Base-by-base conservation (phyloP, 1,284 basidiomycete species). In the Anthracocystis setariae region DNA sequence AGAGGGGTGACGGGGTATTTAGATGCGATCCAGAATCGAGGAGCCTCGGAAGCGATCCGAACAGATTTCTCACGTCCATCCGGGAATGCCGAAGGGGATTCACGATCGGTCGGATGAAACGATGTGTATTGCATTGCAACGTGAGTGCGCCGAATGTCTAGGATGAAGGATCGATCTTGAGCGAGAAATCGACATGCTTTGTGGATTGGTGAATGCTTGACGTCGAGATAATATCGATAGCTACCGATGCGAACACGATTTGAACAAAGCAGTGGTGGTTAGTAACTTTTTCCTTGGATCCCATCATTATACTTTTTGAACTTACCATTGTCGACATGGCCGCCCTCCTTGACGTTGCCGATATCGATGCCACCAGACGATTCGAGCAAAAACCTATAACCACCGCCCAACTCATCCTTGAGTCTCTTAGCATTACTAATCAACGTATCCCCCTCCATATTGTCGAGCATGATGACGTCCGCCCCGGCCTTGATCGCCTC, bases 401-500 rank as follows among this genome's bases (percentile, higher is more conserved):
- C 33, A 0, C 37, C 21, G 21, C 46, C 45, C 13, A 64, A 61
- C 18, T 80, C 67, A 3, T 52, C 40, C 52, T 76, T 78, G 24
- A 82, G 55, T 43, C 38, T 46, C 9, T 59, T 62, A 0, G 80
- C 80, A 25, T 73, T 74, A 23, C 48, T 29, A 45, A 81, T 70
- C 8, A 82, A 70, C 42, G 66, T 65, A 10, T 76, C 58, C 13
- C 80, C 80, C 12, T 66, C 69, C 68, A 82, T 71, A 52, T 81
- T 82, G 70, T 99, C 96, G 20, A 99, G 88, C 95, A 99, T 98
- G 81, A 99, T 87, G 48, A 98, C 90, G 84, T 99, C 94, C 25
- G 94, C 95, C 3, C 95, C 95, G 1, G 95, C 94, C 37, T 90
- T 89, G 79, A 99, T 94, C 12, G 95, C 95, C 85, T 98, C 93